A percentile compares a stretch with the other conserved stretches of the same genome.
phyloP scores from a whole-genome alignment of 768 basidiomycete species.

The Sporobolomyces phaffii region DNA sequence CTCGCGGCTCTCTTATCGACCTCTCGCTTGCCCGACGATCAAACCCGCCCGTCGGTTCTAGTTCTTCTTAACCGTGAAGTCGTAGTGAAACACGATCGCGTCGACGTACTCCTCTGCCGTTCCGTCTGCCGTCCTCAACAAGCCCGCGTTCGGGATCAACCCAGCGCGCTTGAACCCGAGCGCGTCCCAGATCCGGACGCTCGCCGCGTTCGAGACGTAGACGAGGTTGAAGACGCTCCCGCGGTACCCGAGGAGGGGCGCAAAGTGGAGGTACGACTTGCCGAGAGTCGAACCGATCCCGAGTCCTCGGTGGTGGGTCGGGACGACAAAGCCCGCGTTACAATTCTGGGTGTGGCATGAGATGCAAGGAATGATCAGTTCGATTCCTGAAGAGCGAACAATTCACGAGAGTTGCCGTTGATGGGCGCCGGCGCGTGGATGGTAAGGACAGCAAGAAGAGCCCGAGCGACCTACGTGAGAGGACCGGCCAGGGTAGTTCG shows the following conservation, averaged over 20 bases:
- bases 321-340: conserved; percentile 80
- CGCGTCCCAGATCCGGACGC: conserved; percentile 64
- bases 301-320: conserved; percentile 57
- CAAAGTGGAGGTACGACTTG: conserved; percentile 71
- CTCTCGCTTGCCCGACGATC: too few species aligned
- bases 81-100: conserved; percentile 56
- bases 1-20: too few species aligned
- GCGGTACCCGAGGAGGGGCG: conserved; percentile 59
- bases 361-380: background rate
- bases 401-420: too few species aligned
- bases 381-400: too few species aligned
- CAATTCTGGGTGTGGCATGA: conserved; percentile 57
- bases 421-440: too few species aligned
- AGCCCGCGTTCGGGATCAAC: conserved; percentile 53
- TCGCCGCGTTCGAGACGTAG: conserved; percentile 71
- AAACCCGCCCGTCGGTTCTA: too few species aligned
- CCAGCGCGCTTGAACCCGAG: conserved; percentile 58
- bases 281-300: conserved; percentile 69
- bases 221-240: conserved; percentile 76
- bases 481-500: conserved; percentile 37
- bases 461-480: conserved; percentile 24
- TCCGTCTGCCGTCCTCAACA: conserved; percentile 54
- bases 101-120: conserved; percentile 77
- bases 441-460: background rate
- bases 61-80: too few species aligned